A percentile compares a stretch with the other conserved stretches of the same genome.
Conservation (phyloP, 2,329 filamentous ascomycete species). For the Penicillium sp. region DNA sequence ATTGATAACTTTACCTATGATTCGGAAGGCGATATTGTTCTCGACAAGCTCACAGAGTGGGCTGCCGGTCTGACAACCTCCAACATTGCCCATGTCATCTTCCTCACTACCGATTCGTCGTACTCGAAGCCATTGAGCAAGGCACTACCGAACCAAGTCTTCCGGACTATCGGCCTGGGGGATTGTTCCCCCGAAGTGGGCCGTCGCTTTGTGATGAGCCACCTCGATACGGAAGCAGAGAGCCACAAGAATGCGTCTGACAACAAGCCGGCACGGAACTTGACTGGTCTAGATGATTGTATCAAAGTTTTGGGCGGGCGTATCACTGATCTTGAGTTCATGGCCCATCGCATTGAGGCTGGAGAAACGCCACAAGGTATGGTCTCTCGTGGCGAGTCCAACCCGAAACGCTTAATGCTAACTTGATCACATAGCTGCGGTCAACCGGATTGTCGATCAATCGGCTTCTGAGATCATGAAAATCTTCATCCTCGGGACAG, state of each 20-base stretch:
- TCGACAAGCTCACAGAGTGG: conserved; percentile 81
- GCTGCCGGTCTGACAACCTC: conserved; percentile 76
- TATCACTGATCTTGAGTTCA: conserved; percentile 89
- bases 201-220: conserved; percentile 81
- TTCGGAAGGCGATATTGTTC: conserved; percentile 59
- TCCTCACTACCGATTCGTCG: conserved; percentile 82
- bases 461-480: conserved; percentile 86
- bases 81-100: conserved; percentile 89
- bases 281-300: conserved; percentile 70
- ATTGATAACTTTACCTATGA: conserved; percentile 88
- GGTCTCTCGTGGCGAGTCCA: background rate
- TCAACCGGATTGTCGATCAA: conserved; percentile 83
- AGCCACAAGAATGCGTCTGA: conserved; percentile 28
- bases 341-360: conserved; percentile 80
- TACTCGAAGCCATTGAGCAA: conserved; percentile 83
- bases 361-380: conserved; percentile 70
- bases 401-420: conserved; percentile 7
- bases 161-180: conserved; percentile 76
- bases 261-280: conserved; percentile 44
- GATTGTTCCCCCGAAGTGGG: conserved; percentile 83
- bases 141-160: conserved; percentile 83
- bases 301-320: conserved; percentile 81
- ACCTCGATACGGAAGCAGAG: conserved; percentile 52
- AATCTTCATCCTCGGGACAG: conserved; percentile 69
- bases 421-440: conserved; percentile 51